Evolutionary conservation across 768 basidiomycete genomes (phyloP).

Genomic region (Boletellus sp.): DNA sequence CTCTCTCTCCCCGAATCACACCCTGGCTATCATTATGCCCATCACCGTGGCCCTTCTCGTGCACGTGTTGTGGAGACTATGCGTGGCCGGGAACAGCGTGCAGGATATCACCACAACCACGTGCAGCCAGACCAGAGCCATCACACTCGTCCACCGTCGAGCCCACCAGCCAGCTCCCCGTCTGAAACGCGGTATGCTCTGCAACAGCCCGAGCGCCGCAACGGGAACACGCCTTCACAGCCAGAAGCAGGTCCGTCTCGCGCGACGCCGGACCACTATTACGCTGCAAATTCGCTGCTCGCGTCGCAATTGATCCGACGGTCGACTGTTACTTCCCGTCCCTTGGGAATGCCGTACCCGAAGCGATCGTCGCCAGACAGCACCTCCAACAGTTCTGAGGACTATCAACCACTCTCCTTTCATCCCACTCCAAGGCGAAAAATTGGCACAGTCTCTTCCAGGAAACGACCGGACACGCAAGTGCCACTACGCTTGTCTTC

Average conservation of each 20-base stretch:
- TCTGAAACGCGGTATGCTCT: slow-evolving; percentile 18
- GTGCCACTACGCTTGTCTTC: slow-evolving; percentile 42
- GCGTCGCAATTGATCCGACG: slow-evolving; percentile 22
- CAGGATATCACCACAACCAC: slow-evolving; percentile 26
- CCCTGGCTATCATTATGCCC: slow-evolving; percentile 29
- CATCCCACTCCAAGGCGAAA: slow-evolving; percentile 23
- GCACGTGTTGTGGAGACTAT: slow-evolving; percentile 25
- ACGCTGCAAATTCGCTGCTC: slow-evolving; percentile 2
- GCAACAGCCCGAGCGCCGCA: slow-evolving; percentile 16
- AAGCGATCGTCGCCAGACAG: slow-evolving; percentile 13
- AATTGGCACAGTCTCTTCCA: slow-evolving; percentile 2
- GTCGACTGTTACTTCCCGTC: slow-evolving; percentile 15
- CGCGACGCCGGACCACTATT: slow-evolving; percentile 16
- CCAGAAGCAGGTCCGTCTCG: slow-evolving; percentile 21
- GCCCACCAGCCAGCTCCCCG: slow-evolving; percentile 15
- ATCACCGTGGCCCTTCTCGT: slow-evolving; percentile 23
- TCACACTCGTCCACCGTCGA: slow-evolving; percentile 14
- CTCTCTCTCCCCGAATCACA: slow-evolving; percentile 27
- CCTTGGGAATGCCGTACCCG: slow-evolving; percentile 18
- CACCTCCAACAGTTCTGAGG: slow-evolving; percentile 11
- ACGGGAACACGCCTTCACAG: slow-evolving; percentile 13
- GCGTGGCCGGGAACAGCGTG: slow-evolving; percentile 24
- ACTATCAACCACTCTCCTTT: slow-evolving; percentile 5
- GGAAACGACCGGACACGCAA: slow-evolving; percentile 28
- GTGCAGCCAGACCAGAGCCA: slow-evolving; percentile 16